Conservation (phyloP, 768 basidiomycete genomes). For the Russula virescens region DNA sequence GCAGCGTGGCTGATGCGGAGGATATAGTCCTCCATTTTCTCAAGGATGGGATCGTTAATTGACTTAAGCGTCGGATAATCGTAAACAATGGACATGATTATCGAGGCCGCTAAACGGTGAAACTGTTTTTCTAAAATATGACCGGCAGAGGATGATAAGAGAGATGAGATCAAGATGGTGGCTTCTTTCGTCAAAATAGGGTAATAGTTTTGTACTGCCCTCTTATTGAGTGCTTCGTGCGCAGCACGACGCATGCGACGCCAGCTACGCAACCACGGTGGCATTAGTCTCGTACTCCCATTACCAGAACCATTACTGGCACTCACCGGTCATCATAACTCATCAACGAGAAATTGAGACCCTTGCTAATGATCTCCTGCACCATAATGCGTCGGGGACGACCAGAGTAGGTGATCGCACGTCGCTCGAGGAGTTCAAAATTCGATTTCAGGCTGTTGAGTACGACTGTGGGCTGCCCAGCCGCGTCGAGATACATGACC, state of each 20-base stretch:
- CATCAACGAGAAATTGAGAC: conserved; percentile 1
- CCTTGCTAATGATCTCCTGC: conserved; percentile 9
- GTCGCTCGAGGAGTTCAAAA: conserved; percentile 27
- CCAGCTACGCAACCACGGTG: conserved; percentile 35
- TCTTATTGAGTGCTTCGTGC: conserved; percentile 31
- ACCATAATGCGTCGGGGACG: conserved; percentile 19
- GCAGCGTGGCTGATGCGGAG: neutral
- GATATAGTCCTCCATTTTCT: neutral
- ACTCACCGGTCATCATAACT: neutral
- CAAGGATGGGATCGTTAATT: neutral
- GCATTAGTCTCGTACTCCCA: neutral
- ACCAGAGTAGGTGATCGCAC: conserved; percentile 29
- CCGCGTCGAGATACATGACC: conserved; percentile 24
- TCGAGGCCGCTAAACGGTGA: conserved; percentile 27
- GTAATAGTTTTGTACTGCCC: conserved; percentile 24
- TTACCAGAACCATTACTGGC: neutral
- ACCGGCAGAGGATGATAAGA: conserved; percentile 27
- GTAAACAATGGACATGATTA: conserved; percentile 28
- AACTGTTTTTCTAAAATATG: conserved; percentile 29
- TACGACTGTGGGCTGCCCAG: conserved; percentile 21
- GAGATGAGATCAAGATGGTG: conserved; percentile 27
- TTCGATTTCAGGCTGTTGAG: conserved; percentile 1
- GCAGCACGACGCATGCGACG: too few species aligned
- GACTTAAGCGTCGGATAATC: conserved; percentile 12
- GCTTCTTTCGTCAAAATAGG: conserved; percentile 29